Evolutionary conservation across 371 early-diverging fungal species (phyloP), one percentile per base, ranked within the genome.

Genomic region (Mortierella sp.): DNA sequence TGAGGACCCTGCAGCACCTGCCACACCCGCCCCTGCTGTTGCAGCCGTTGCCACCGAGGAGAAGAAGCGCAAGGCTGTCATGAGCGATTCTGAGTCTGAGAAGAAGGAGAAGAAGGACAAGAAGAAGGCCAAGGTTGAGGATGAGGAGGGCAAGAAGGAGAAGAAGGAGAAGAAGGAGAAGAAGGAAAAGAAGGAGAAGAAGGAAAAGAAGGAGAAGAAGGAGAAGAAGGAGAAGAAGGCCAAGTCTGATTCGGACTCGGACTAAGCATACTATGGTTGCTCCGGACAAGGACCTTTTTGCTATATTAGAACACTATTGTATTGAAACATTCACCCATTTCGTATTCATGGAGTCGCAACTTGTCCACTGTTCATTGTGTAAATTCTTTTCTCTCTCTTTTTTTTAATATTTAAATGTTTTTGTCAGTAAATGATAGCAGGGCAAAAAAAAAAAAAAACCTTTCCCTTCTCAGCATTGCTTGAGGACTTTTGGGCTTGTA

Each of bases 91-190:
- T n/a, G 88, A 84, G 47, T 62, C 68, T 55, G 80, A 60, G 7
- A 74, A 83, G 47, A 80, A 84, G 71, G 72, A 75, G 14, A 75
- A 70, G 63, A 72, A 79, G 57, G 67, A 66, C 55, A 72, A 76
- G 30, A 64, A 70, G n/a, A 82, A 85, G 80, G 71, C 75, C 67
- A 74, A 83, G 60, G 64, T 19, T 23, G 57, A 73, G 60, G 62
- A 46, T 18, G 81, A 84, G 65, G 75, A 74, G 21, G 80, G 67
- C 29, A 77, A 74, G 65, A 72, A 83, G 63, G 82, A 84, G 62
- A 82, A 86, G 75, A 85, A 89, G 74, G 77, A 82, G 48, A 85
- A 86, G 76, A 86, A 88, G 75, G 73, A 82, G 47, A 82, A 83
- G 85, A 83, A 86, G 75, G 70, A 64, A 9, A 69, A 66, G 57